Conservation (phyloP, 495 filamentous ascomycete species). For the Venustampulla echinocandica region DNA sequence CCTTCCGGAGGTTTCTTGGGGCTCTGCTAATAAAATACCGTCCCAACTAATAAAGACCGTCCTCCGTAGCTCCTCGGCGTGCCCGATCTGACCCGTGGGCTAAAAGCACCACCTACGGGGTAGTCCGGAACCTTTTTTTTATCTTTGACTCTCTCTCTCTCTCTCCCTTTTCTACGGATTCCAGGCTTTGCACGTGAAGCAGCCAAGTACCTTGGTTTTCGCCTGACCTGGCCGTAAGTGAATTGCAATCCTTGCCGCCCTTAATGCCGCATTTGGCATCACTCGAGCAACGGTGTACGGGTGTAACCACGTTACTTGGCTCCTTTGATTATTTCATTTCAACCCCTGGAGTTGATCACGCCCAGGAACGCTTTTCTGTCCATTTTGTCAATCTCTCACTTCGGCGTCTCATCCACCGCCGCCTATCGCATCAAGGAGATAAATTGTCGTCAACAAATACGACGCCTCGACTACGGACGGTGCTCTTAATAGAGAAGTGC, state of each 20-base stretch:
- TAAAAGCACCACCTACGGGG: too few species aligned
- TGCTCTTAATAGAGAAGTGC: not conserved
- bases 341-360: conserved; percentile 11
- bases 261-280: not conserved
- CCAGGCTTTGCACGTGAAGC: too few species aligned
- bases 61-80: too few species aligned
- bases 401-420: not conserved
- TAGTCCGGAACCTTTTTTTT: too few species aligned
- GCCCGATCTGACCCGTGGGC: too few species aligned
- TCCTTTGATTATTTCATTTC: conserved; percentile 5
- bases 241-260: not conserved
- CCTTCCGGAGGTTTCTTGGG: too few species aligned
- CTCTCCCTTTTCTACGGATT: too few species aligned
- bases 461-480: not conserved
- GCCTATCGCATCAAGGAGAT: not conserved
- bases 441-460: not conserved
- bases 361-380: not conserved
- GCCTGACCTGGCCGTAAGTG: not conserved
- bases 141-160: too few species aligned
- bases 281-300: not conserved
- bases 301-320: too few species aligned
- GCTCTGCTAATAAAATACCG: too few species aligned
- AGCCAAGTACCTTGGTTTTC: too few species aligned
- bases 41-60: too few species aligned
- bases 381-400: not conserved